These are phyloP conservation scores for Pisolithus tinctorius DNA, from an alignment of 768 basidiomycete genomes.

Conservation along the genomic window DNA sequence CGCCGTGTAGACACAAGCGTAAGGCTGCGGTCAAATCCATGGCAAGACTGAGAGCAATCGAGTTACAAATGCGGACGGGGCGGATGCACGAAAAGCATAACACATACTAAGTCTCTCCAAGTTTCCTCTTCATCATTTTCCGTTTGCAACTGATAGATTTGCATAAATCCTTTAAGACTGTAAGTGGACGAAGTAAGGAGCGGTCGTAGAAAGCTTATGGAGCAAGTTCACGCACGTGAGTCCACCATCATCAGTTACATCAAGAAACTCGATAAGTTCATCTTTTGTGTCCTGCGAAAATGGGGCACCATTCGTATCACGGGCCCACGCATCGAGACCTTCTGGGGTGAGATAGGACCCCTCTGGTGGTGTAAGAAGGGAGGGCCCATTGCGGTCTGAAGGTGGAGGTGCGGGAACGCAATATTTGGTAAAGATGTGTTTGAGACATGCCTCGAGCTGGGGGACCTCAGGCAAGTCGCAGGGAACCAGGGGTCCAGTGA, in stretches of 20 bases:
- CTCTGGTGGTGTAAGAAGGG: conserved; percentile 39
- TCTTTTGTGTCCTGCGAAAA: conserved; percentile 73
- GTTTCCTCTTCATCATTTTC: conserved; percentile 82
- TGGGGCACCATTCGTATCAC: conserved; percentile 77
- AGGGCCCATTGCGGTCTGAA: conserved; percentile 13
- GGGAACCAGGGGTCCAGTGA: background rate
- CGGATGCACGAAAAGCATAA: conserved; percentile 3
- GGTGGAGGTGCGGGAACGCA: conserved; percentile 41
- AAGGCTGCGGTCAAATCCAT: conserved; percentile 69
- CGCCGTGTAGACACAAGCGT: conserved; percentile 50
- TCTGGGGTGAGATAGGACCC: conserved; percentile 52
- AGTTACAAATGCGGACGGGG: background rate
- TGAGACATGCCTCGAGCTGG: conserved; percentile 63
- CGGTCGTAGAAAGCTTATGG: background rate
- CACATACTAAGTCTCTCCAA: conserved; percentile 68
- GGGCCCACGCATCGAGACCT: conserved; percentile 70
- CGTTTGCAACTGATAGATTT: conserved; percentile 81
- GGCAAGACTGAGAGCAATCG: conserved; percentile 44
- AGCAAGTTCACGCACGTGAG: conserved; percentile 51
- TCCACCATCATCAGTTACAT: conserved; percentile 62
- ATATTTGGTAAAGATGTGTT: conserved; percentile 76
- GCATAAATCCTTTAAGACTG: conserved; percentile 75
- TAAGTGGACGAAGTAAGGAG: background rate
- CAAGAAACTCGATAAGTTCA: conserved; percentile 69
- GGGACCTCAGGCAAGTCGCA: background rate